Base-by-base conservation (phyloP, 352 stramenopile genomes). In the Nothophytophthora sp. region DNA sequence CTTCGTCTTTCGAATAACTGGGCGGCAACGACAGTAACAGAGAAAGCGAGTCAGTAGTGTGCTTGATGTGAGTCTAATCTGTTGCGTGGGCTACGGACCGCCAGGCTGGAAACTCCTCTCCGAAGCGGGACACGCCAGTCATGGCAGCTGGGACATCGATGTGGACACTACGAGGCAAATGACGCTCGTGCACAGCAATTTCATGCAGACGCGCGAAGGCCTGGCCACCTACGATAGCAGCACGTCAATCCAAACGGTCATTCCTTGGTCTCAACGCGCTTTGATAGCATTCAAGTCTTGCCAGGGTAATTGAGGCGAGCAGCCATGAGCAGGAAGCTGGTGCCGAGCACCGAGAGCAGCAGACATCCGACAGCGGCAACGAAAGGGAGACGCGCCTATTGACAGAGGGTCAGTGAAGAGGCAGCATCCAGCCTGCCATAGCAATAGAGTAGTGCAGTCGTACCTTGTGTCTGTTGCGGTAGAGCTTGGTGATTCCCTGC, bases 81-180 rank as follows among this genome's bases (percentile, higher is more conserved):
- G n/a, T n/a, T n/a, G n/a, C n/a, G n/a, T n/a, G n/a, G n/a, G n/a
- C n/a, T 13, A 48, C 76, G 22, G 55, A 92, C 80, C 65, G 90
- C 84, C 86, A 96, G 0, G 57, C 44, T 0, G 69, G 22, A 27
- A 87, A 92, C 52, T 89, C 79, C 60, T 96, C 77, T n/a, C 84
- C 82, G 50, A 96, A 96, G 33, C 84, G 78, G 28, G 81, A 95
- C 13, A 98, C 92, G 23, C 96, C 96, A 1, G 92, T 98, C 94
- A 98, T 98, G 8, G 95, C 94, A 12, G 95, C 74, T 7, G 87
- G 72, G 3, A 98, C 91, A 63, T 98, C 93, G 56, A 99, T 95
- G 53, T 98, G 86, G 29, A 98, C 79, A 13, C 41, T 73, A 6
- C 60, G 66, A 32, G 59, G 57, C n/a, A 74, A 41, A 7, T 73